Conservation (phyloP, 352 stramenopile genomes). For the Phytophthora podocarpi region DNA sequence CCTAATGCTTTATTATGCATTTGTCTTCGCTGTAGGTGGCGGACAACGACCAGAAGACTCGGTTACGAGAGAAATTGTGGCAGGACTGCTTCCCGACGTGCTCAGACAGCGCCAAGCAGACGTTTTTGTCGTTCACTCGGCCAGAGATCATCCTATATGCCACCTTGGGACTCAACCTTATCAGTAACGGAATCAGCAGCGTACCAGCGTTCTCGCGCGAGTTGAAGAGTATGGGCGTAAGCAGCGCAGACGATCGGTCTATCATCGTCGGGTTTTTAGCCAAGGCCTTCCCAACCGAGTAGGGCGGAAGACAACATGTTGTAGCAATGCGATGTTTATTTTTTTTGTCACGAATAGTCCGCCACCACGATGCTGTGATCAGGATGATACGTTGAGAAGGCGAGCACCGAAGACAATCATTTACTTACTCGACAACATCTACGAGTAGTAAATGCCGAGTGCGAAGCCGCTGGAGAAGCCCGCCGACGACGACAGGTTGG, state of each 20-base stretch:
- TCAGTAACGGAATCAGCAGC: slow-evolving; percentile 84
- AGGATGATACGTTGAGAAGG: slow-evolving; percentile 7
- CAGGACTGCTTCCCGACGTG: slow-evolving; percentile 83
- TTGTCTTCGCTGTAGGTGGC: slow-evolving; percentile 25
- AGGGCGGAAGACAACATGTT: slow-evolving; percentile 9
- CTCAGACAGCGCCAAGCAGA: slow-evolving; percentile 69
- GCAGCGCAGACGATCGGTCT: slow-evolving; percentile 67
- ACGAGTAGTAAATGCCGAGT: slow-evolving; percentile 69
- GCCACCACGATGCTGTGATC: slow-evolving; percentile 2
- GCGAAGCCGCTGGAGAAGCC: slow-evolving; percentile 81
- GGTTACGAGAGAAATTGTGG: slow-evolving; percentile 77
- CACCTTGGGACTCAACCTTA: slow-evolving; percentile 83
- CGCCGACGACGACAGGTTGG: slow-evolving; percentile 83
- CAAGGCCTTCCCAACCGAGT: slow-evolving; percentile 74
- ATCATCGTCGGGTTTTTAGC: slow-evolving; percentile 82
- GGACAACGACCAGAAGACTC: slow-evolving; percentile 48
- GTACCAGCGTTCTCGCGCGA: slow-evolving; percentile 83
- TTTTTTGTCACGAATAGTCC: slow-evolving; percentile 22
- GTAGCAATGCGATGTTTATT: slow-evolving; percentile 36
- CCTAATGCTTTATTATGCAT: not conserved
- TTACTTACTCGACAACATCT: slow-evolving; percentile 9
- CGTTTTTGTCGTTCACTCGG: slow-evolving; percentile 77
- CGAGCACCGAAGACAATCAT: not conserved
- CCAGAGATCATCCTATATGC: slow-evolving; percentile 82
- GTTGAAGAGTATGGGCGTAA: slow-evolving; percentile 77